Evolutionary conservation across 257 asterid genomes (phyloP).

Genomic region (Linderniella brevidens): DNA sequence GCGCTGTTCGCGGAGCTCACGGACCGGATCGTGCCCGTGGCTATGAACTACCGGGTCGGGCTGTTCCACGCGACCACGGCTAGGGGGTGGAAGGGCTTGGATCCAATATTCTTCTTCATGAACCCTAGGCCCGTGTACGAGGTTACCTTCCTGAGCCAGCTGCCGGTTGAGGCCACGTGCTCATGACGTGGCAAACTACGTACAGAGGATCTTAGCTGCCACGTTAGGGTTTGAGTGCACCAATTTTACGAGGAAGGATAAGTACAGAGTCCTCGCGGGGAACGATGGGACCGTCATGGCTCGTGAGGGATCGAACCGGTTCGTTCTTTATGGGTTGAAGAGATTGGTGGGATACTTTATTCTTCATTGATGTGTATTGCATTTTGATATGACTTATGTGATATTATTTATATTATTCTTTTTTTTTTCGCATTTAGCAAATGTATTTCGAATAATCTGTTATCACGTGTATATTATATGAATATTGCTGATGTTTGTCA

Average conservation of each 20-base stretch:
- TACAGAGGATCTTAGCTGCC: constrained; percentile 68
- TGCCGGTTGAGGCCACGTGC: constrained; percentile 77
- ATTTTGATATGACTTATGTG: no score
- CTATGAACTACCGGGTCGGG: constrained; percentile 67
- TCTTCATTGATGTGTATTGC: no score
- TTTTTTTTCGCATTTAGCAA: no score
- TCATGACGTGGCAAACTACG: constrained; percentile 89
- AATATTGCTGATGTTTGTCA: no score
- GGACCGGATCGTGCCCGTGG: constrained; percentile 73
- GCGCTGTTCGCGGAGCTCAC: constrained; percentile 76
- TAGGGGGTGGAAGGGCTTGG: constrained; percentile 77
- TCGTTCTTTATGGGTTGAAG: no score
- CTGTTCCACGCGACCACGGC: constrained; percentile 87
- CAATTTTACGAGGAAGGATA: constrained; percentile 73
- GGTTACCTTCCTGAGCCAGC: constrained; percentile 62
- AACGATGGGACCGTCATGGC: constrained; percentile 56
- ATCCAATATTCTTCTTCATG: constrained; percentile 81
- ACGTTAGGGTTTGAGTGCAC: constrained; percentile 93
- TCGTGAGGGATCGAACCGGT: no score
- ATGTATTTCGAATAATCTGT: no score
- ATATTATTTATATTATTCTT: no score
- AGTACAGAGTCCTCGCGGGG: constrained; percentile 77
- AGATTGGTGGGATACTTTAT: no score
- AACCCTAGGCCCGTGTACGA: constrained; percentile 75
- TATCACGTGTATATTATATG: no score